Conservation (phyloP, 2,329 filamentous ascomycete species). For the Neofusicoccum sp. region DNA sequence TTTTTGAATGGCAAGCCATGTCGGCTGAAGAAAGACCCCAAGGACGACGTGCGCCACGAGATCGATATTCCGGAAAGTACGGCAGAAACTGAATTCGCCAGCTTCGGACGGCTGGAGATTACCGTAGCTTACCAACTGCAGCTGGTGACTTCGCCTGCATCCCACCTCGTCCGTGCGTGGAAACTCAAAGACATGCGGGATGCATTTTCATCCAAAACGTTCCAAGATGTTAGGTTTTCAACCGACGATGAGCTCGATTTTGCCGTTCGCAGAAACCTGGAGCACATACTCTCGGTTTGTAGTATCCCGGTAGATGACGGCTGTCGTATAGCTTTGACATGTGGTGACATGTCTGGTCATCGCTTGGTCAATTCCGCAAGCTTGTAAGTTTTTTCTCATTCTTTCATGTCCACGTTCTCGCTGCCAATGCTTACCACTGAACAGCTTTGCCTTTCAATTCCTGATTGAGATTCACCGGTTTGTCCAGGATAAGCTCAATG, state of each 20-base stretch:
- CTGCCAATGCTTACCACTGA: background rate
- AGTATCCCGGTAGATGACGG: background rate
- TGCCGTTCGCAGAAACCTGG: slow-evolving; percentile 12
- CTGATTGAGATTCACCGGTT: background rate
- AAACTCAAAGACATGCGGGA: too few relatives aligned
- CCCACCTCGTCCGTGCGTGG: background rate
- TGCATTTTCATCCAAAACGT: too few relatives aligned
- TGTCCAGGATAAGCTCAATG: background rate
- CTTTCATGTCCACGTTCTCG: too few relatives aligned
- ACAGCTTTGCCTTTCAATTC: background rate
- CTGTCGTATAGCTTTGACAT: slow-evolving; percentile 12
- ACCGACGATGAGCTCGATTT: background rate
- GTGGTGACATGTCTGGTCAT: slow-evolving; percentile 20
- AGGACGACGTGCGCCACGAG: too few relatives aligned
- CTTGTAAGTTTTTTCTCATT: background rate
- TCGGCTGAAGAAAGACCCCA: too few relatives aligned
- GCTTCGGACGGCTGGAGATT: background rate
- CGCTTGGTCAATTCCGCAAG: slow-evolving; percentile 12
- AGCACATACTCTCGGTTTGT: background rate
- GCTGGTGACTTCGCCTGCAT: background rate
- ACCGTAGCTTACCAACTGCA: background rate
- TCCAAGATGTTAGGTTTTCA: too few relatives aligned
- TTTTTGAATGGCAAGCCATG: background rate
- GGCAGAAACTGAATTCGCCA: too few relatives aligned
- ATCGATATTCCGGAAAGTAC: background rate